Evolutionary conservation across 1,139 yeast genomes (phyloP).

Genomic region (Wickerhamiella pararugosa): DNA sequence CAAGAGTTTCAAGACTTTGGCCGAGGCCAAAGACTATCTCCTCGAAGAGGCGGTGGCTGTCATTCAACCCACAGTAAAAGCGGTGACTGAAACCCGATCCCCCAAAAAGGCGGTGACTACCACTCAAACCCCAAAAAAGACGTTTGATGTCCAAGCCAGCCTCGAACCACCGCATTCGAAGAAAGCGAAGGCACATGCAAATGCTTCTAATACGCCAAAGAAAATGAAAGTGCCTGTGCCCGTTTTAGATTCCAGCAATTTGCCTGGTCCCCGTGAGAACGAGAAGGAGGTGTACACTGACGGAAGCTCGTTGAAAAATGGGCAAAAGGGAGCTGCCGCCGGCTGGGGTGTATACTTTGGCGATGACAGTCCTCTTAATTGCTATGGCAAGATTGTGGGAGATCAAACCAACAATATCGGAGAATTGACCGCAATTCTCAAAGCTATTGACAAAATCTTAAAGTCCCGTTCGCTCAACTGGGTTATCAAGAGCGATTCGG

Average conservation of each 20-base stretch:
- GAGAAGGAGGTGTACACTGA: slow-evolving; percentile 5
- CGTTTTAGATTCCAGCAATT: not conserved
- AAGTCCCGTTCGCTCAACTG: slow-evolving; percentile 14
- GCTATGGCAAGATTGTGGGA: slow-evolving; percentile 34
- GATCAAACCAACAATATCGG: slow-evolving; percentile 69
- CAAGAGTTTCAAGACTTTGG: slow-evolving; percentile 35
- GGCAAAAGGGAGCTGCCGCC: slow-evolving; percentile 31
- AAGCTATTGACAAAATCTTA: slow-evolving; percentile 31
- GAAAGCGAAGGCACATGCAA: no score
- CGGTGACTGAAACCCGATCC: no score
- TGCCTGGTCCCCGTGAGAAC: not conserved
- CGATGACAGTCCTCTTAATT: slow-evolving; percentile 36
- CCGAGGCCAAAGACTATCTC: slow-evolving; percentile 35
- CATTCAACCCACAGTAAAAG: no score
- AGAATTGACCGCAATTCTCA: slow-evolving; percentile 51
- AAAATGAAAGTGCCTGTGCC: not conserved
- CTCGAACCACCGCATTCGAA: no score
- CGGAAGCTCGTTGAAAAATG: slow-evolving; percentile 26
- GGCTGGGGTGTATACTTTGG: slow-evolving; percentile 72
- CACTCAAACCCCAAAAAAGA: no score
- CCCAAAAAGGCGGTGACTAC: no score
- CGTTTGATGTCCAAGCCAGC: no score
- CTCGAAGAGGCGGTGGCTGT: no score
- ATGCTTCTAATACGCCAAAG: not conserved
- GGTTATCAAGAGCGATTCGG: slow-evolving; percentile 41